Conservation (phyloP, 805 yeast genomes). For the Ogataea pini region DNA sequence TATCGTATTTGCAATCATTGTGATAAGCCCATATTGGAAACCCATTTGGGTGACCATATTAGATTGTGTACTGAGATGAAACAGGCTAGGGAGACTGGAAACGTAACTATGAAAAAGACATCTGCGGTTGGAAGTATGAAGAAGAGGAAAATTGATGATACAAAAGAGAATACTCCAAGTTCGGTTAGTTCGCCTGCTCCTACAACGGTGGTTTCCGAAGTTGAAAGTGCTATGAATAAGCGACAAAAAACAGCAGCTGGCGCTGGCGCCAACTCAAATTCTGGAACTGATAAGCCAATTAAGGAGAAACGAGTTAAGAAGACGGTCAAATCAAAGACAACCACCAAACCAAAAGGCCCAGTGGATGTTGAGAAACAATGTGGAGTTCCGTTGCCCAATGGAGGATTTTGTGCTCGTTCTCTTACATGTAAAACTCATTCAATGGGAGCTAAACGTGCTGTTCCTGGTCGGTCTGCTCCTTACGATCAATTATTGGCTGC, state of each 20-base stretch:
- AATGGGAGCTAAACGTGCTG: slow-evolving; percentile 97
- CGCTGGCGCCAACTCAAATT: not conserved
- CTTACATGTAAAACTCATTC: slow-evolving; percentile 97
- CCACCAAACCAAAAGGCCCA: slow-evolving; percentile 70
- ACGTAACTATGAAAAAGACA: slow-evolving; percentile 12
- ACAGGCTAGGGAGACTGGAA: slow-evolving; percentile 22
- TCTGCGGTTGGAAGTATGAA: slow-evolving; percentile 23
- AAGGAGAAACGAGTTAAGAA: slow-evolving; percentile 38
- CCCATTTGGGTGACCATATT: slow-evolving; percentile 41
- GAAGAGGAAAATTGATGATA: slow-evolving; percentile 27
- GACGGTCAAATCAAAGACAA: slow-evolving; percentile 35
- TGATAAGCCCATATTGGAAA: slow-evolving; percentile 44
- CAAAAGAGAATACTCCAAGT: slow-evolving; percentile 32
- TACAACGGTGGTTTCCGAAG: not conserved
- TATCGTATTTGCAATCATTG: slow-evolving; percentile 52
- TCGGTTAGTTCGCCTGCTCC: slow-evolving; percentile 23
- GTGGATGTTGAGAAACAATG: slow-evolving; percentile 93
- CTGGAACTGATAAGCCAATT: slow-evolving; percentile 15
- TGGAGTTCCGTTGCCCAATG: slow-evolving; percentile 91
- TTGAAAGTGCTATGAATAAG: slow-evolving; percentile 14
- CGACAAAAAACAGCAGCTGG: slow-evolving; percentile 19
- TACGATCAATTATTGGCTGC: slow-evolving; percentile 86
- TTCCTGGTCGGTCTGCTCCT: slow-evolving; percentile 88
- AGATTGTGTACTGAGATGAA: slow-evolving; percentile 39
- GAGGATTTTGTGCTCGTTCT: slow-evolving; percentile 95